A percentile compares a stretch with the other conserved stretches of the same genome.
Evolutionary conservation across 2,329 filamentous ascomycete genomes (phyloP).

Genomic region (Alternaria burnsii): DNA sequence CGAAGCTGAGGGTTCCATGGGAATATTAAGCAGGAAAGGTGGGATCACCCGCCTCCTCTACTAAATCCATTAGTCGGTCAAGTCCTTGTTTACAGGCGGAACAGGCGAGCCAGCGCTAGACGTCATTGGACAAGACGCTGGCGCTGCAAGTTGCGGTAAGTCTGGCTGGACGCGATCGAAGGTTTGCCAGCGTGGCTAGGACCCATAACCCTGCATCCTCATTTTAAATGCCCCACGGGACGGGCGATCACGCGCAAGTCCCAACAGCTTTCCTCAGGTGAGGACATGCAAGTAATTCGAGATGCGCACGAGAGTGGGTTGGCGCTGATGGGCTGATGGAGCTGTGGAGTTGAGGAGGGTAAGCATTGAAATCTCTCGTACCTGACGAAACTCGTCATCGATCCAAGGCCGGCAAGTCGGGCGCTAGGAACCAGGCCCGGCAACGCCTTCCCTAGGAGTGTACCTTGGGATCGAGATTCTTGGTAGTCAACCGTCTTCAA

Average conservation of each 20-base stretch:
- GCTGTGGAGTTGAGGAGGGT: constrained; percentile 6
- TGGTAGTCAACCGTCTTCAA: background rate
- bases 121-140: constrained; percentile 27
- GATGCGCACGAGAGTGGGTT: constrained; percentile 11
- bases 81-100: constrained; percentile 27
- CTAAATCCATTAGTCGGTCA: constrained; percentile 24
- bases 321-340: constrained; percentile 22
- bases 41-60: constrained; percentile 29
- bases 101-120: constrained; percentile 21
- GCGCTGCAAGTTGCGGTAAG: constrained; percentile 18
- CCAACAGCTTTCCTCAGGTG: constrained; percentile 12
- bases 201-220: constrained; percentile 26
- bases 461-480: constrained; percentile 7
- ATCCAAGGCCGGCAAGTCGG: constrained; percentile 8
- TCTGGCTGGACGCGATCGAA: constrained; percentile 22
- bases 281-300: constrained; percentile 5
- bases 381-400: constrained; percentile 12
- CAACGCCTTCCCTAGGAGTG: constrained; percentile 3
- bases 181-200: constrained; percentile 28
- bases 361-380: constrained; percentile 11
- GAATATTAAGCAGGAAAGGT: constrained; percentile 31
- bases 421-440: constrained; percentile 11
- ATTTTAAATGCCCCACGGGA: constrained; percentile 14
- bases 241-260: constrained; percentile 6
- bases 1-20: constrained; percentile 28